These are phyloP conservation scores for Pythium sp. DNA, from an alignment of 352 stramenopile species.

Conservation along the genomic window DNA sequence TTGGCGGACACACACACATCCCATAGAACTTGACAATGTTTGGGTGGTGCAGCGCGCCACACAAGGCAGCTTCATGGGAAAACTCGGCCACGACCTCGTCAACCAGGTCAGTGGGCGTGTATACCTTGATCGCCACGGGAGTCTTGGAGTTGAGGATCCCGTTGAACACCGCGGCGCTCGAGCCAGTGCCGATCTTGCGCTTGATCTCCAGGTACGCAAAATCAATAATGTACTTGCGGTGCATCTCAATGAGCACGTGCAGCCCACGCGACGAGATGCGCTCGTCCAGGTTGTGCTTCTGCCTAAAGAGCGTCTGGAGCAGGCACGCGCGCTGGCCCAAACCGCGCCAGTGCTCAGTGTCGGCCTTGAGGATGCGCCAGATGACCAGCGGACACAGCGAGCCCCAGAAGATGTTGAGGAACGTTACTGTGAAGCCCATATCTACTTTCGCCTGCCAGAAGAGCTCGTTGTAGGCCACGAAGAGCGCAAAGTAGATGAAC, in stretches of 20 bases:
- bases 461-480: constrained; percentile 41
- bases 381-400: constrained; percentile 59
- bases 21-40: constrained; percentile 86
- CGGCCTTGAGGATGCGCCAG: constrained; percentile 66
- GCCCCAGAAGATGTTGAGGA: constrained; percentile 45
- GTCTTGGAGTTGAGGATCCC: constrained; percentile 51
- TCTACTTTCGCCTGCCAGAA: constrained; percentile 27
- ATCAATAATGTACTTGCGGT: constrained; percentile 72
- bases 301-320: constrained; percentile 50
- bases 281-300: constrained; percentile 51
- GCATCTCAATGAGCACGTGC: constrained; percentile 70
- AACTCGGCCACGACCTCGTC: constrained; percentile 77
- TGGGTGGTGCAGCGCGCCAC: constrained; percentile 61
- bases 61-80: constrained; percentile 76
- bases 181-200: constrained; percentile 44
- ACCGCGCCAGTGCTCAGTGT: constrained; percentile 73
- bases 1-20: constrained; percentile 77
- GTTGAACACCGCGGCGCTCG: constrained; percentile 62
- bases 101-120: constrained; percentile 50
- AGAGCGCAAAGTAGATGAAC: constrained; percentile 36
- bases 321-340: constrained; percentile 50
- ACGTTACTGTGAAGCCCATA: constrained; percentile 30
- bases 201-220: constrained; percentile 65
- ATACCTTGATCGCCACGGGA: constrained; percentile 76
- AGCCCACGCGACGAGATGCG: constrained; percentile 58